Evolutionary conservation across 1,284 basidiomycete species (phyloP).

Genomic region (Austroboletus novae-zelandiae): DNA sequence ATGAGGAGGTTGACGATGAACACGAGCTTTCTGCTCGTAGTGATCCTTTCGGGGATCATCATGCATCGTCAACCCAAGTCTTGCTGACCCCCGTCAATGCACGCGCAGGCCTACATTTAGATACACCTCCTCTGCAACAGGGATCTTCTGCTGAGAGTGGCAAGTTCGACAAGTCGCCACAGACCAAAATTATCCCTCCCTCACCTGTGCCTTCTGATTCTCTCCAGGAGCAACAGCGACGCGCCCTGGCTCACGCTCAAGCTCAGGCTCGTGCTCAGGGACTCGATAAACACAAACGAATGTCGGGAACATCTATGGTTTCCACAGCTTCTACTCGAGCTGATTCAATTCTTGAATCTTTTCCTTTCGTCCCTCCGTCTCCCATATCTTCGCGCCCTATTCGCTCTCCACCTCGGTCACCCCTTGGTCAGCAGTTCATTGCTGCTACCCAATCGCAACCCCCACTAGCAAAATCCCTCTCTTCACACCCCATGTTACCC

Average conservation of each 20-base stretch:
- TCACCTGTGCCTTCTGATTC: conserved; percentile 34
- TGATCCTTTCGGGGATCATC: conserved; percentile 68
- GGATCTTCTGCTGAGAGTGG: conserved; percentile 7
- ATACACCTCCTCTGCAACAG: conserved; percentile 44
- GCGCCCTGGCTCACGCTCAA: conserved; percentile 52
- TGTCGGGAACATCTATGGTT: conserved; percentile 61
- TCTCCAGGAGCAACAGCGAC: conserved; percentile 62
- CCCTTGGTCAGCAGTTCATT: conserved; percentile 57
- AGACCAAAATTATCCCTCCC: conserved; percentile 55
- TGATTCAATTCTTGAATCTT: conserved; percentile 79
- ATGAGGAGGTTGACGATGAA: conserved; percentile 55
- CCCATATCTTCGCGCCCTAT: conserved; percentile 75
- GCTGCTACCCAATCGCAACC: conserved; percentile 33
- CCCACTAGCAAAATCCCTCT: conserved; percentile 25
- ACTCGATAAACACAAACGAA: conserved; percentile 44
- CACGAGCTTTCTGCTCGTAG: conserved; percentile 32
- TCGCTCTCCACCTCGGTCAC: conserved; percentile 71
- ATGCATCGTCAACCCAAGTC: conserved; percentile 43
- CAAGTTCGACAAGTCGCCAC: conserved; percentile 42
- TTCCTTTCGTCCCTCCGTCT: conserved; percentile 82
- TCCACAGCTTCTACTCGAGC: conserved; percentile 66
- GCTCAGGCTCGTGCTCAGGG: conserved; percentile 57
- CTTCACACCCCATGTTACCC: conserved; percentile 10
- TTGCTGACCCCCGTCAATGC: conserved; percentile 43
- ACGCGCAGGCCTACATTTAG: conserved; percentile 34